Evolutionary conservation across 148 eudicot genomes (phyloP), one percentile per base, ranked within the genome.

Genomic region (Agrostemma githago): DNA sequence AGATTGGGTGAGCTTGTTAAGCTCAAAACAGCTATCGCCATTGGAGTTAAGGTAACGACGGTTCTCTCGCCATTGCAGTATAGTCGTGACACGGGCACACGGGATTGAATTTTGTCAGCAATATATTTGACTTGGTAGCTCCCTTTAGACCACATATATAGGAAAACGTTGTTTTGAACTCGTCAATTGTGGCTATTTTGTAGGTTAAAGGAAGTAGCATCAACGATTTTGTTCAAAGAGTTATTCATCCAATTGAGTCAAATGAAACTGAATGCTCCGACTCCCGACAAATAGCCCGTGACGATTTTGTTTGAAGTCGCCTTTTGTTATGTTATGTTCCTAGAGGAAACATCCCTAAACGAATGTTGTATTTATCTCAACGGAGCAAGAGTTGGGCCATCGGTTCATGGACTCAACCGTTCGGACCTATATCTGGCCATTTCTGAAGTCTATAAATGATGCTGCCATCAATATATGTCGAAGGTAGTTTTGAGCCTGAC

Each of bases 1-100:
- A 87, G 87, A 78, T 83, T 94, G 73, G 98, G 98, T 39, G 89
- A 91, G 73, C 82, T 91, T 53, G 84, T 88, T 61, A 85, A 84
- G 76, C 70, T 91, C 62, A 90, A 86, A 88, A 91, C 96, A 21
- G 92, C 97, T 37, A 82, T 94, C 63, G 89, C 93, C 61, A 65
- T 94, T 72, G 98, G 97, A 71, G 80, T 94, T 56, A 94, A 88
- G 93, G 93, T 83, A 65, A 69, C 79, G 57, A 26, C 34, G 0
- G 34, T 26, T 26, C 34, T 26, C 34, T 26, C 34, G 34, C 34
- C 34, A 26, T 26, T 26, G 34, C 1, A 26, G 34, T 26, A 26
- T 26, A 26, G 34, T 26, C 34, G 34, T 26, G 34, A 26, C 34
- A 26, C 34, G 34, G 34, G 34, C 34, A 26, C 34, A 26, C 34